These are phyloP conservation scores for Hippophae gyantsensis DNA, from an alignment of 306 rosid genomes.

Conservation along the genomic window DNA sequence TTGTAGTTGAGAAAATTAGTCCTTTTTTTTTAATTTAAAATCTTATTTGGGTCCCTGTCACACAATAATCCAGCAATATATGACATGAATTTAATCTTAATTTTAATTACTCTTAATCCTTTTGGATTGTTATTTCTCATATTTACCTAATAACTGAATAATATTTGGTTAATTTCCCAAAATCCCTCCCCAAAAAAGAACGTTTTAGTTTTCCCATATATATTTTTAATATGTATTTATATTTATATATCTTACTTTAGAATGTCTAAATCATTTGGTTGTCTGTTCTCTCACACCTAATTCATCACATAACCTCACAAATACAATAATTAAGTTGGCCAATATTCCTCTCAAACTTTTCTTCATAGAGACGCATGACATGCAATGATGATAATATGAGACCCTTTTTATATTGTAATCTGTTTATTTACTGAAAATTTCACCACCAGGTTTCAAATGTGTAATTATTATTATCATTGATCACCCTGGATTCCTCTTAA, in stretches of 20 bases:
- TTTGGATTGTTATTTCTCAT: no score
- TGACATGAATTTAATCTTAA: no score
- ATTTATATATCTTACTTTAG: conserved; percentile 18
- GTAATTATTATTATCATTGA: conserved; percentile 19
- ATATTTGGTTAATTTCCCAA: no score
- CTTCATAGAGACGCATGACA: conserved; percentile 20
- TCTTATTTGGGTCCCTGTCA: no score
- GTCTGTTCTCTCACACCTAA: conserved; percentile 20
- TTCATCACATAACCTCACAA: conserved; percentile 9
- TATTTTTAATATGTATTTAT: conserved; percentile 21
- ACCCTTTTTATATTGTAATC: conserved; percentile 20
- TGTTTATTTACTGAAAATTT: conserved; percentile 6
- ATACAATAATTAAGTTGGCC: no score
- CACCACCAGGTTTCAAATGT: conserved; percentile 28
- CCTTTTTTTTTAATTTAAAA: no score
- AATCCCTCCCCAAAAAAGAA: no score
- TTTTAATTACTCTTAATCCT: no score
- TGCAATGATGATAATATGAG: conserved; percentile 43
- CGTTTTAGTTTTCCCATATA: neutral
- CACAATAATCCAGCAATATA: no score
- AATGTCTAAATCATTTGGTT: conserved; percentile 43
- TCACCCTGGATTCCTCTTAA: conserved; percentile 26
- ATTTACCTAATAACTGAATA: no score
- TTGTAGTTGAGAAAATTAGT: no score
- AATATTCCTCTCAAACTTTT: conserved; percentile 18